Conservation (phyloP, 306 rosid species). For the Malus domestica region DNA sequence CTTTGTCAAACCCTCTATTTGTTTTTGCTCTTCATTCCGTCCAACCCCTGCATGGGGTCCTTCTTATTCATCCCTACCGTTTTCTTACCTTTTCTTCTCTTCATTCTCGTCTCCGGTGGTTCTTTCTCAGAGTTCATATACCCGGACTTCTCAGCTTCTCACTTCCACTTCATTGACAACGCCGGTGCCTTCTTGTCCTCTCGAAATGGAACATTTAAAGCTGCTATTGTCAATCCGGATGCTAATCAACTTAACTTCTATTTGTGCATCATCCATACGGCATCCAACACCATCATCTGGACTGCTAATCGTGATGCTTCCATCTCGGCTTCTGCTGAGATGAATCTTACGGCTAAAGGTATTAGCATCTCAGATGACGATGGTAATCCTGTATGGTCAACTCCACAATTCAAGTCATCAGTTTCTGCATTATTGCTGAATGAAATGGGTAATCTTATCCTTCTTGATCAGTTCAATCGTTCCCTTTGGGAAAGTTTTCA, state of each 20-base stretch:
- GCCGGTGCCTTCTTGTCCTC: conserved; percentile 64
- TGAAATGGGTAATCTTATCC: conserved; percentile 69
- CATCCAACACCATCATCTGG: conserved; percentile 68
- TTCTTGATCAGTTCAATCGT: conserved; percentile 50
- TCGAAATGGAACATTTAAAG: conserved; percentile 48
- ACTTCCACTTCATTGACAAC: conserved; percentile 34
- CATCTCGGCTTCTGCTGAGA: conserved; percentile 45
- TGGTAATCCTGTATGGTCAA: conserved; percentile 64
- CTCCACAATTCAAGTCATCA: conserved; percentile 42
- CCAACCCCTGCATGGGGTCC: conserved; percentile 51
- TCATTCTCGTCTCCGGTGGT: conserved; percentile 28
- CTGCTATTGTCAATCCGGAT: conserved; percentile 51
- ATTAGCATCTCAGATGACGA: conserved; percentile 32
- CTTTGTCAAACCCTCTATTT: conserved; percentile 14
- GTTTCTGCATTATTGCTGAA: conserved; percentile 44
- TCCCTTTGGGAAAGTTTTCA: conserved; percentile 92
- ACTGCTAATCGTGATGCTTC: conserved; percentile 63
- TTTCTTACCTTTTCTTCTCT: conserved; percentile 19
- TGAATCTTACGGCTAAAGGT: conserved; percentile 47
- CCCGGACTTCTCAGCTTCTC: conserved; percentile 55
- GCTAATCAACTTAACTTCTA: conserved; percentile 44
- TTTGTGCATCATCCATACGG: conserved; percentile 59
- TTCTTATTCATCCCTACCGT: conserved; percentile 20
- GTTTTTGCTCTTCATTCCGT: conserved; percentile 16
- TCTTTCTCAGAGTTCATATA: conserved; percentile 36